Base-by-base conservation (phyloP, 768 basidiomycete species). In the Multifurca ochricompacta region DNA sequence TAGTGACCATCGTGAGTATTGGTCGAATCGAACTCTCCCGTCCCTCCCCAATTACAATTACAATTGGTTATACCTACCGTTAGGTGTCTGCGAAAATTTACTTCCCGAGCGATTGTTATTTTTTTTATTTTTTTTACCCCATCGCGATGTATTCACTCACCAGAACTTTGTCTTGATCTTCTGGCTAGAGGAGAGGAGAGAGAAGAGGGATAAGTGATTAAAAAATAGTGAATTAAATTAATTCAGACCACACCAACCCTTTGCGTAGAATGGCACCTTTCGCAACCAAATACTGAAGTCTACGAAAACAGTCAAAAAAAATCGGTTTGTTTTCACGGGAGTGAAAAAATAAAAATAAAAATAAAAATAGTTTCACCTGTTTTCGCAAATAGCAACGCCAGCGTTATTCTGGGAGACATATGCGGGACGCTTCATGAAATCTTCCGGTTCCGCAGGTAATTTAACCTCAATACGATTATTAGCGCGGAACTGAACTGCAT, bases 261-360 rank as follows among this genome's bases (percentile, higher is more conserved):
- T 91, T 91, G 56, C 88, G 77, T 60, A 91, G 69, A 63, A 91
- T 90, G 21, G 88, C 87, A 49, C 90, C 89, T 70, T 90, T 91
- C 58, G 82, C 81, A 50, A 92, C 88, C 41, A 93, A 76, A 67
- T 91, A 93, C 64, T 91, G 90, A 60, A 92, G 69, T 61, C 90
- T 91, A 63, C 18, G 18, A 19, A n/a, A 25, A 7, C 11, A 9
- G 9, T 48, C 19, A 41, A 49, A n/a, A n/a, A n/a, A n/a, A n/a
- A n/a, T 32, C 23, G 13, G 41, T 42, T 42, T 7, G n/a, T n/a
- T 56, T 35, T 44, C 4, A 35, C 19, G 25, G 27, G 23, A 23
- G 43, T 50, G 36, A 44, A 50, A 34, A n/a, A n/a, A n/a, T n/a
- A n/a, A n/a, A n/a, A n/a, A n/a, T n/a, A n/a, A n/a, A n/a, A n/a